A percentile compares a stretch with the other conserved stretches of the same genome.
These are phyloP conservation scores for Royoungia palumana DNA, from an alignment of 768 basidiomycete genomes.

Conservation along the genomic window DNA sequence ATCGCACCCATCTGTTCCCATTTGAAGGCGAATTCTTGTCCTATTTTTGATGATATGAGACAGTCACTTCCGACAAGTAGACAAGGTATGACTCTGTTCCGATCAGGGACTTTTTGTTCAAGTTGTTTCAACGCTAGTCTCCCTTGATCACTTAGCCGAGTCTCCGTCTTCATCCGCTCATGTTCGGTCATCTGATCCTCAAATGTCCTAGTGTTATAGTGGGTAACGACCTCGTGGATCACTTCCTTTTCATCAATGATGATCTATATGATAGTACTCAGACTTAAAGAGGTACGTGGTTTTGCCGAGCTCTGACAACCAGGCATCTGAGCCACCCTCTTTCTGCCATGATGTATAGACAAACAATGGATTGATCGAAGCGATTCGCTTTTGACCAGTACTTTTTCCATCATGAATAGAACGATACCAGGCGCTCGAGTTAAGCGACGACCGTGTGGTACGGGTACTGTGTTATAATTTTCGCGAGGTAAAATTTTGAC, in stretches of 20 bases:
- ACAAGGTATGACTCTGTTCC: conserved; percentile 10
- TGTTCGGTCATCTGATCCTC: conserved; percentile 13
- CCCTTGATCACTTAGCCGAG: conserved; percentile 13
- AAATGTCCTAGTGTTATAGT: conserved; percentile 10
- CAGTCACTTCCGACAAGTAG: conserved; percentile 12
- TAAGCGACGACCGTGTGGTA: conserved; percentile 17
- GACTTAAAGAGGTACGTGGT: conserved; percentile 11
- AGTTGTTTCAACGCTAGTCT: not conserved
- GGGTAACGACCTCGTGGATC: conserved; percentile 27
- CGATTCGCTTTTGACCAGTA: not conserved
- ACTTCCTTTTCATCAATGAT: conserved; percentile 18
- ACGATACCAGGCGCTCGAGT: conserved; percentile 8
- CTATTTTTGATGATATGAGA: conserved; percentile 15
- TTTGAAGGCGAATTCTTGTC: conserved; percentile 15
- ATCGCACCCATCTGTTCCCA: conserved; percentile 21
- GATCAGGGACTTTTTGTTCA: conserved; percentile 20
- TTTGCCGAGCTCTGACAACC: conserved; percentile 18
- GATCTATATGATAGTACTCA: conserved; percentile 12
- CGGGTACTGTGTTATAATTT: conserved; percentile 12
- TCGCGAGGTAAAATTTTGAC: conserved; percentile 8
- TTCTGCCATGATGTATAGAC: conserved; percentile 10
- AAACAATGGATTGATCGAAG: conserved; percentile 11
- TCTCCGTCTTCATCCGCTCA: conserved; percentile 14
- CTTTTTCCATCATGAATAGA: conserved; percentile 1
- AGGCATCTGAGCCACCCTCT: conserved; percentile 14